Base-by-base conservation (phyloP, 768 basidiomycete genomes). In the Trametopsis cervina region DNA sequence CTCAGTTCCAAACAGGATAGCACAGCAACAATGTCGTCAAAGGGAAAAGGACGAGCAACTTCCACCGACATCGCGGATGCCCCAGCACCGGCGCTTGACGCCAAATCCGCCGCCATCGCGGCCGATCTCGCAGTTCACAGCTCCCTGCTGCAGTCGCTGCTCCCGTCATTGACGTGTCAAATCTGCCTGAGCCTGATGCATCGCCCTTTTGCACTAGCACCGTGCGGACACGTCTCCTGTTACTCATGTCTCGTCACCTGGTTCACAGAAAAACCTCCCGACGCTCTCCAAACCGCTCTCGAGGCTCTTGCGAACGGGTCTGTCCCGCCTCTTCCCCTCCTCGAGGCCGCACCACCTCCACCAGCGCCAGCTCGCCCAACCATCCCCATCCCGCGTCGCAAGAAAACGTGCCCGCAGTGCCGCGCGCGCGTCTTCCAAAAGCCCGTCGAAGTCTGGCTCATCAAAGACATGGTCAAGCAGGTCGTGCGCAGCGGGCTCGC, bases 151-250 rank as follows among this genome's bases (percentile, higher is more conserved):
- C 60, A 61, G 3, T 69, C 78, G 47, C 55, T 86, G 37, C 77
- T 80, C 7, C 79, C 83, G 52, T 73, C 81, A 0, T 62, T 87
- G 21, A 84, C 78, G 11, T 90, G 88, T 51, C 84, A 89, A 61
- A 82, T 90, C 52, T 90, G 88, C 58, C 69, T 89, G 22, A 85
- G 88, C 55, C 67, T 85, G 20, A 70, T 90, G 61, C 71, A 83
- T 61, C 78, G 76, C 53, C 86, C 88, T 0, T 89, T 78, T 53
- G 80, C 85, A 0, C 76, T 88, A 17, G 73, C 83, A 0, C 85
- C 86, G 0, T 89, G 86, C 49, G 86, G 87, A 4, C 85, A 88
- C 52, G 68, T 85, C 41, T 77, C 78, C 2, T 89, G 86, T 56
- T 76, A 88, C 50, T 59, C 64, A 13, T 89, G 88, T 57, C 78